These are phyloP conservation scores for Wallacemonas rigidus DNA, from an alignment of 208 protist genomes.

Conservation along the genomic window DNA sequence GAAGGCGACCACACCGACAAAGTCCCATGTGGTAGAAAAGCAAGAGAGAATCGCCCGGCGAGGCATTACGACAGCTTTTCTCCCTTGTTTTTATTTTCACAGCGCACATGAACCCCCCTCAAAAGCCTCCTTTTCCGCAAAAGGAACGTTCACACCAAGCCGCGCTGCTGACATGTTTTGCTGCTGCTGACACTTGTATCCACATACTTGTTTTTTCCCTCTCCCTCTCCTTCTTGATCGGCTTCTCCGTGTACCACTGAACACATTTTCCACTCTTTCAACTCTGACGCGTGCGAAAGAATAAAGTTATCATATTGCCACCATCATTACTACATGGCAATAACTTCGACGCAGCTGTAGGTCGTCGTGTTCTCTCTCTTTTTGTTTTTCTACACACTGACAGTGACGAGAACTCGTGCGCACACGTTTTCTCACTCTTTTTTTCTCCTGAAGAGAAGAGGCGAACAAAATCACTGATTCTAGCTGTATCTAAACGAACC, in stretches of 20 bases:
- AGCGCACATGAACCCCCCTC: no score
- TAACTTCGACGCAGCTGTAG: background rate
- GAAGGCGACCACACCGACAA: no score
- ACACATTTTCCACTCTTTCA: constrained; percentile 17
- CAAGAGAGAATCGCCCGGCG: no score
- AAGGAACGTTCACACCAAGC: no score
- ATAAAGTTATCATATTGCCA: background rate
- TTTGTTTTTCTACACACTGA: constrained; percentile 2
- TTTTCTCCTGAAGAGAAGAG: background rate
- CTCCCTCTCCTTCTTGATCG: no score
- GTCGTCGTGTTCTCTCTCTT: constrained; percentile 8
- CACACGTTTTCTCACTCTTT: constrained; percentile 4
- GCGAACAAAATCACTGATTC: background rate
- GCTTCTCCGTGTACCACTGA: background rate
- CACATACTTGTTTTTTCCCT: no score
- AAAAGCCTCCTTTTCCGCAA: no score
- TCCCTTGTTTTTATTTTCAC: no score
- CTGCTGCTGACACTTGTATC: no score
- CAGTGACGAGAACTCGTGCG: constrained; percentile 9
- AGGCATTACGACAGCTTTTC: no score
- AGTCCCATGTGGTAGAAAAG: no score
- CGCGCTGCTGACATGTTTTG: no score
- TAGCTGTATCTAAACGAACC: background rate
- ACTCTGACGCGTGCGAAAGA: constrained; percentile 7
- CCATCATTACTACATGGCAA: constrained; percentile 17